These are phyloP conservation scores for Fusarium coffeatum DNA, from an alignment of 2,329 filamentous ascomycete genomes.

Conservation along the genomic window DNA sequence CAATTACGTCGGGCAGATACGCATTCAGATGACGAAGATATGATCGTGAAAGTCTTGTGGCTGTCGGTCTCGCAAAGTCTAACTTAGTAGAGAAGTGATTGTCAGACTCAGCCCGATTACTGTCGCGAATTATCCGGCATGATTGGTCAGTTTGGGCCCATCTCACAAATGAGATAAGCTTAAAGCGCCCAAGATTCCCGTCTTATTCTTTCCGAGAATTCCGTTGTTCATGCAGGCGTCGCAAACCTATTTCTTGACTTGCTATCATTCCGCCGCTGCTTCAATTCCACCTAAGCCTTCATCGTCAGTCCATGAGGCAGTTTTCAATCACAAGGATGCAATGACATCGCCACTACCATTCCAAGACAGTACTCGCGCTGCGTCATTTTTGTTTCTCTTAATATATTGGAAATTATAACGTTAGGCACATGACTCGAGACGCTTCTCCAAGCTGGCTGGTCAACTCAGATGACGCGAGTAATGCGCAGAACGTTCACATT, in stretches of 20 bases:
- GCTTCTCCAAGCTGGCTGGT: not conserved
- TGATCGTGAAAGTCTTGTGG: not conserved
- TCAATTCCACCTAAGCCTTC: not conserved
- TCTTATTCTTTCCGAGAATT: not conserved
- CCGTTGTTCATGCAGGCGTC: not conserved
- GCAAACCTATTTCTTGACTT: not conserved
- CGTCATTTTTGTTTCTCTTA: not conserved
- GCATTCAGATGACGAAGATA: not conserved
- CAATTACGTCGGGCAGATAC: not conserved
- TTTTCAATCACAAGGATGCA: not conserved
- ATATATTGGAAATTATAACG: too few species aligned
- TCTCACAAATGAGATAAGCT: not conserved
- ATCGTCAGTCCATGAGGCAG: not conserved
- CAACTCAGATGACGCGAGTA: not conserved
- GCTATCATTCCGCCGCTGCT: not conserved
- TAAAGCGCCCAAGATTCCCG: not conserved
- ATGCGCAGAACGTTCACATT: not conserved
- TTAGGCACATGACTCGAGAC: not conserved
- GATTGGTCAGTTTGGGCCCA: not conserved
- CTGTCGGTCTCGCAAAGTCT: constrained; percentile 25
- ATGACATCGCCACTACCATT: not conserved
- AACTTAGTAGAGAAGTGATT: not conserved
- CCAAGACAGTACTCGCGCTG: not conserved
- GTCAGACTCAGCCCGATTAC: constrained; percentile 13
- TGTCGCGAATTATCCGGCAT: not conserved